Conservation (phyloP, 257 asterid species). For the Hygrophila difformis region DNA sequence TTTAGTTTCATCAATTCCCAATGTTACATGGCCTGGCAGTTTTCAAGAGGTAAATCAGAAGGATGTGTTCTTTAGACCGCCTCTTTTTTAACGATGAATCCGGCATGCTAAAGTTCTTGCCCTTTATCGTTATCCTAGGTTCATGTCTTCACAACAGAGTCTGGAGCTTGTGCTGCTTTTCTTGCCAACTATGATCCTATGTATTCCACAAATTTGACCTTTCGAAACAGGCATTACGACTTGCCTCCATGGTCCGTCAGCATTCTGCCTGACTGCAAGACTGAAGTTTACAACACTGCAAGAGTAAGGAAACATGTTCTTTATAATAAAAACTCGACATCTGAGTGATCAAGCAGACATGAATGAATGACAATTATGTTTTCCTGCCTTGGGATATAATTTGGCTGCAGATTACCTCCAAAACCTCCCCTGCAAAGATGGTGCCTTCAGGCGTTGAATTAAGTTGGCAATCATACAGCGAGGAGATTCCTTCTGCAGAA, state of each 20-base stretch:
- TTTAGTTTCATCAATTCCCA: constrained; percentile 74
- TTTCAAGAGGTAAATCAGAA: constrained; percentile 60
- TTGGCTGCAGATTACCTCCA: constrained; percentile 47
- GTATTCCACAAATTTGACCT: constrained; percentile 44
- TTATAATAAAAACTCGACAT: too few relatives aligned
- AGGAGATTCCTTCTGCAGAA: constrained; percentile 63
- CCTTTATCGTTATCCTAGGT: constrained; percentile 31
- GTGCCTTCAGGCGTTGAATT: constrained; percentile 36
- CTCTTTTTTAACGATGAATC: too few relatives aligned
- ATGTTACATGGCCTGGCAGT: constrained; percentile 67
- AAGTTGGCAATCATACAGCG: constrained; percentile 68
- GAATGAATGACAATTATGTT: too few relatives aligned
- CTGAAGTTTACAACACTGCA: constrained; percentile 81
- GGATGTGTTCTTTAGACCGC: too few relatives aligned
- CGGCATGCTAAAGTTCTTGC: neutral
- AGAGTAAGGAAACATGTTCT: constrained; percentile 32
- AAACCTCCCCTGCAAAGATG: constrained; percentile 45
- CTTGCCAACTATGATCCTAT: constrained; percentile 74
- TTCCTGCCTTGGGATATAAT: too few relatives aligned
- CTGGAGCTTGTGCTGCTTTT: constrained; percentile 80
- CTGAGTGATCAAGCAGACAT: too few relatives aligned
- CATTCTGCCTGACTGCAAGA: constrained; percentile 92
- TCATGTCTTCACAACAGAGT: constrained; percentile 60
- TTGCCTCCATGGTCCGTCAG: constrained; percentile 96
- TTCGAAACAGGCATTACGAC: constrained; percentile 48